Base-by-base conservation (phyloP, 371 early-diverging fungal genomes). In the Blakeslea trispora region DNA sequence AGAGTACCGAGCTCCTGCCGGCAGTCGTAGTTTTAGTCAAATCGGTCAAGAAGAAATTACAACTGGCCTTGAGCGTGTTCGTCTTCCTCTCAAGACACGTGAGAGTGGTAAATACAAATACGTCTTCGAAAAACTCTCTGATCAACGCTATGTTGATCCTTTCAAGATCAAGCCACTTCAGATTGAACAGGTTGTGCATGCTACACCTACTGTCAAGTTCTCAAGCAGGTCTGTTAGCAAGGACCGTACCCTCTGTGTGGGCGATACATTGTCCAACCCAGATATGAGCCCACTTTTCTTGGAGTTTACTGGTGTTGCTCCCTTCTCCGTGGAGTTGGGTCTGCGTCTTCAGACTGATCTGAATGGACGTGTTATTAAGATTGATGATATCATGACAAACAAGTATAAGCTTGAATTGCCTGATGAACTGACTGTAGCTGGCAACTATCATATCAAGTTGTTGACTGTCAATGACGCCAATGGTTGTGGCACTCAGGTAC, bases 221-320 rank as follows among this genome's bases (percentile, higher is more conserved):
- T 21, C 56, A 1, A 39, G 50, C 14, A 41, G 40, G 28, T 53
- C 55, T 14, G 21, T 47, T 19, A 45, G 56, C 18, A 54, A 57
- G 11, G 64, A 59, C 8, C 70, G 67, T 18, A 64, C 59, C 6
- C 53, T 76, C 23, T 82, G 82, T 55, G 80, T 82, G n/a, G 80
- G 77, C 8, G 71, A 76, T 15, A 51, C 62, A 2, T 50, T 79
- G 8, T 51, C 48, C 3, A 66, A 62, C 1, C 40, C 64, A 22
- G 71, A 75, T 15, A 59, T 68, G 53, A 57, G 61, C 11, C 61
- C 74, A 5, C 57, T 78, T 9, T 57, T 57, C 52, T 22, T 82
- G 9, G 74, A 78, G 21, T 52, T 78, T 21, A 60, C 64, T 10
- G 82, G 82, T 31, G 58, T 65, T 9, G 69, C 82, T n/a, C 80